Conservation (phyloP, 768 basidiomycete genomes). For the Lactarius hengduanensis region DNA sequence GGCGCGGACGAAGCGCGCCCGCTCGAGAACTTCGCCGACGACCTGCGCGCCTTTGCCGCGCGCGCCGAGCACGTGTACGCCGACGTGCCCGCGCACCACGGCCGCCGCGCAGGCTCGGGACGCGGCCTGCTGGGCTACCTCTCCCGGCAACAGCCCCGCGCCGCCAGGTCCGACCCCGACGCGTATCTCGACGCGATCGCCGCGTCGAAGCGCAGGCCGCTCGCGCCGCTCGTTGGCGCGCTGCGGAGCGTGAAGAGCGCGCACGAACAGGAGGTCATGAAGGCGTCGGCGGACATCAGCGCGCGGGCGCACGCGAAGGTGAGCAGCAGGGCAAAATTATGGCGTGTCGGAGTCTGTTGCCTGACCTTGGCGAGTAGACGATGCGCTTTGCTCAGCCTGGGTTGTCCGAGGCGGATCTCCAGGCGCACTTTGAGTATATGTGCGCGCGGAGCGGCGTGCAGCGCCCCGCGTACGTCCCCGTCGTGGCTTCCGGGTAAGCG, state of each 20-base stretch:
- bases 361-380: constrained; percentile 47
- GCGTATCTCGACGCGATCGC: constrained; percentile 54
- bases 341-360: background rate
- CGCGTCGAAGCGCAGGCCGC: constrained; percentile 44
- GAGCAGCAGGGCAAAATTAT: background rate
- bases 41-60: constrained; percentile 55
- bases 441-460: constrained; percentile 79
- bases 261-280: constrained; percentile 78
- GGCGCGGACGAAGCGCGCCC: constrained; percentile 71
- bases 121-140: constrained; percentile 30
- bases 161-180: constrained; percentile 50
- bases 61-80: constrained; percentile 47
- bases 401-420: constrained; percentile 57
- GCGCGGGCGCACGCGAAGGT: constrained; percentile 83
- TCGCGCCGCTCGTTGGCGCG: constrained; percentile 68
- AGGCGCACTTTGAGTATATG: constrained; percentile 87
- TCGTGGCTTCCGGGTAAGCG: constrained; percentile 87
- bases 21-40: constrained; percentile 53
- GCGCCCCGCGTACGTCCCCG: constrained; percentile 94
- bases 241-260: constrained; percentile 78
- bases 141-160: constrained; percentile 22
- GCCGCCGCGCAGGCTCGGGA: constrained; percentile 1
- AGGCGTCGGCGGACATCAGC: constrained; percentile 83
- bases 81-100: constrained; percentile 35
- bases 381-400: constrained; percentile 73